Evolutionary conservation across 495 filamentous ascomycete species (phyloP), one percentile per base, ranked within the genome.

Genomic region (Podospora comata): DNA sequence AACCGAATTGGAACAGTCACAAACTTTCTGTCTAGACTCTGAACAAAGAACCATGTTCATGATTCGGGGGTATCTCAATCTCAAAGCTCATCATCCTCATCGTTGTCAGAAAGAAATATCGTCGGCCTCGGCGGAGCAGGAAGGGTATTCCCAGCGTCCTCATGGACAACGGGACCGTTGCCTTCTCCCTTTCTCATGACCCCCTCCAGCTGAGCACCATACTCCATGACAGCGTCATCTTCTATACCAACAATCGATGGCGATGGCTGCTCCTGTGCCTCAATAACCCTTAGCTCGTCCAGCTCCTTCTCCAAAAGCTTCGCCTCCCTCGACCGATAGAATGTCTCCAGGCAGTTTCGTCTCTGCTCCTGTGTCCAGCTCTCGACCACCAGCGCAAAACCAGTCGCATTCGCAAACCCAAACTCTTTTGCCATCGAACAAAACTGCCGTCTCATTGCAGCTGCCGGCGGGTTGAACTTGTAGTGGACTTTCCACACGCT

Each of bases 331-430:
- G 70, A 76, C 67, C 71, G 74, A 80, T 99, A 97, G 84, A 96
- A 98, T 53, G 78, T 81, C 64, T 97, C 92, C 67, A 99, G 82
- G 77, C 87, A 92, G 63, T 88, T 86, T 72, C 91, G 83, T 74
- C 95, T 76, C 79, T 96, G 86, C 72, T 89, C 91, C 80, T 94
- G 92, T 67, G 92, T 97, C 93, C 92, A 95, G 28, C 90, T 87
- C 79, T 99, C 95, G 15, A 99, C 95, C 9, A 93, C 90, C 58
- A 97, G 84, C 59, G 94, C 96, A 85, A 99, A 99, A 71, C 96
- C 91, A 6, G 87, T 90, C 6, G 88, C 88, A 79, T 87, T 88
- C 5, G 82, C 76, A 75, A 92, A 97, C 54, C 92, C 92, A 78
- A 93, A 91, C 57, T 84, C 84, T 73, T 83, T 84, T 7, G 93